Base-by-base conservation (phyloP, 148 eudicot species). In the Spergularia bocconei region DNA sequence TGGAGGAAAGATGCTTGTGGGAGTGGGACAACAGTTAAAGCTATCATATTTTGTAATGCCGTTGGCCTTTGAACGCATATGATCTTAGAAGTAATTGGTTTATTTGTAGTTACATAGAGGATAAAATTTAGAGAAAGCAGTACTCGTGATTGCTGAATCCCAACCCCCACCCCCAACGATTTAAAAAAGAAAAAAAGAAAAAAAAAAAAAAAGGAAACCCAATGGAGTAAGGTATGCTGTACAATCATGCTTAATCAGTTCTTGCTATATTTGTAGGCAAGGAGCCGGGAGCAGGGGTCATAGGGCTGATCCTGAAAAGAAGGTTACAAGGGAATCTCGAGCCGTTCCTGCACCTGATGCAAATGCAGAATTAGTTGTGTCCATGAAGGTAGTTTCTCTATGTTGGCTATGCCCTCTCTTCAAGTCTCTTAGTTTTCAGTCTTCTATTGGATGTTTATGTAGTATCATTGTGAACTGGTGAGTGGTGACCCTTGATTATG, bases 301-400 rank as follows among this genome's bases (percentile, higher is more conserved):
- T 47, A 85, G 85, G 76, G 70, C 76, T 80, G 93, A 86, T 55
- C 82, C 58, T 47, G 99, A 96, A 73, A 87, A 79, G 84, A 89
- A 81, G 77, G 89, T 83, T 73, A 63, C 84, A 19, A 85, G 84
- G 84, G 95, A 91, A 74, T 91, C 98, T 79, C 91, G 91, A 75
- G 98, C 98, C 3, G 79, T 88, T 67, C 97, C 98, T 53, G 99
- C 99, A 70, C 98, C 99, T 20, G 91, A 91, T 79, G 94, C 97
- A 39, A 92, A 92, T 88, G 98, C 98, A 54, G 99, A 92, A 80
- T 80, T 92, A 66, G 90, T 77, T 63, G 73, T 73, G 11, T 96
- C 99, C 33, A 86, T 92, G 93, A 98, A 91, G 97, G 99, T 89
- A 69, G 55, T 21, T 76, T 63, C 20, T 20, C n/a, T 17, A 8